Evolutionary conservation across 2,329 filamentous ascomycete genomes (phyloP).

Genomic region (Paraconiothyrium brasiliense): DNA sequence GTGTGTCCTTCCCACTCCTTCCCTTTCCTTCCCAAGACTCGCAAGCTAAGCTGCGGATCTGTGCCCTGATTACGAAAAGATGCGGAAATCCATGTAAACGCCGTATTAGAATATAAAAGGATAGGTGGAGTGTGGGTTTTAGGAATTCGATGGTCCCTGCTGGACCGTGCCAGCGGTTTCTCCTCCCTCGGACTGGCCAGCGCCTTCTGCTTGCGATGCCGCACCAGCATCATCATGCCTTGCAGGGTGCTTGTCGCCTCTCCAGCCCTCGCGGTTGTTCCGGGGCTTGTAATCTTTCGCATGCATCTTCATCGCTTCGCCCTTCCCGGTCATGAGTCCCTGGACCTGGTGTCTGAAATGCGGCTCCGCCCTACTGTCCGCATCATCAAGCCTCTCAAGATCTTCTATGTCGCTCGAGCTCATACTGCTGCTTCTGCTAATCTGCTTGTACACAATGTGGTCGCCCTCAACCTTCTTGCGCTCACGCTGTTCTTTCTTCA

Average conservation of each 20-base stretch:
- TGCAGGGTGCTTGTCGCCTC: conserved; percentile 26
- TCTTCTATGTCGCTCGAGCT: conserved; percentile 67
- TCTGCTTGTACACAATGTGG: conserved; percentile 64
- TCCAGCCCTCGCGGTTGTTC: conserved; percentile 38
- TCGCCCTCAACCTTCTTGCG: conserved; percentile 72
- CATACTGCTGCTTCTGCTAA: conserved; percentile 57
- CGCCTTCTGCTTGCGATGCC: conserved; percentile 17
- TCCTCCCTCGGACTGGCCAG: conserved; percentile 7
- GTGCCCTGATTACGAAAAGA: neutral
- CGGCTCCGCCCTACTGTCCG: conserved; percentile 30
- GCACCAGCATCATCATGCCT: conserved; percentile 28
- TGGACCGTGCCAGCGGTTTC: conserved; percentile 9
- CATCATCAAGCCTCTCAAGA: conserved; percentile 54
- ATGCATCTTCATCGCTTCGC: conserved; percentile 36
- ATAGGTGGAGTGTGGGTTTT: neutral
- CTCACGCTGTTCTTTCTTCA: conserved; percentile 80
- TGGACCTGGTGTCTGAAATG: conserved; percentile 44
- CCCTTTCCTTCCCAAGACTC: neutral
- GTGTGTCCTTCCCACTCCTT: neutral
- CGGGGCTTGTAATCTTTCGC: conserved; percentile 35
- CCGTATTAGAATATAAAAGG: neutral
- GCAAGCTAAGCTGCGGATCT: neutral
- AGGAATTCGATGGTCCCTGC: conserved; percentile 4
- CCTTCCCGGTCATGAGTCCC: conserved; percentile 33
- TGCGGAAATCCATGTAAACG: neutral